Conservation (phyloP, 2,329 filamentous ascomycete species). For the Microdochium trichocladiopsis region DNA sequence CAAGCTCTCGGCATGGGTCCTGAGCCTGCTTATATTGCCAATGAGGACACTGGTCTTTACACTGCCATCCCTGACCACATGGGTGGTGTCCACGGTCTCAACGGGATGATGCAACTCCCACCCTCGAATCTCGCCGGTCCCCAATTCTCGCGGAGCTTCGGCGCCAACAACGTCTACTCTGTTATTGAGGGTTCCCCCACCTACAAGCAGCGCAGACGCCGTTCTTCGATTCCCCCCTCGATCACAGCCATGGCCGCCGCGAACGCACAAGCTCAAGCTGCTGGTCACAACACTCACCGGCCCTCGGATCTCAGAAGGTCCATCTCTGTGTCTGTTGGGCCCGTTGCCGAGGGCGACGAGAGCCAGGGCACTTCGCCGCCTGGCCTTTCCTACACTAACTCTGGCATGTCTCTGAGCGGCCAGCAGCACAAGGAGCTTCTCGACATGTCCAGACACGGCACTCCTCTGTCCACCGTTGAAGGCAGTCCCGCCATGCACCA, state of each 20-base stretch:
- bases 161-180: constrained; percentile 76
- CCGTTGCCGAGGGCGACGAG: constrained; percentile 74
- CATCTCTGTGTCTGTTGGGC: constrained; percentile 79
- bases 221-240: constrained; percentile 84
- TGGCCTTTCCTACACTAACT: constrained; percentile 65
- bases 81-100: constrained; percentile 63
- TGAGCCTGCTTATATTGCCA: constrained; percentile 95
- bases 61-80: constrained; percentile 88
- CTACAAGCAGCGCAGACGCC: constrained; percentile 93
- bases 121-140: constrained; percentile 75
- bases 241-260: constrained; percentile 63
- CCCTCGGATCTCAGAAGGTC: constrained; percentile 89
- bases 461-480: constrained; percentile 79
- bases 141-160: constrained; percentile 71
- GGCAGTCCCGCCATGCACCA: constrained; percentile 71
- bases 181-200: constrained; percentile 97
- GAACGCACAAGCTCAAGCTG: constrained; percentile 45
- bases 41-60: constrained; percentile 95
- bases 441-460: constrained; percentile 82
- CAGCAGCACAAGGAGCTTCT: constrained; percentile 73
- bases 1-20: constrained; percentile 73
- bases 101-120: constrained; percentile 85
- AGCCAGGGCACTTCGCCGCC: constrained; percentile 72
- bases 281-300: constrained; percentile 49
- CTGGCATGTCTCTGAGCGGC: constrained; percentile 53